Evolutionary conservation across 768 basidiomycete genomes (phyloP), one percentile per base, ranked within the genome.

Genomic region (Floccularia luteovirens): DNA sequence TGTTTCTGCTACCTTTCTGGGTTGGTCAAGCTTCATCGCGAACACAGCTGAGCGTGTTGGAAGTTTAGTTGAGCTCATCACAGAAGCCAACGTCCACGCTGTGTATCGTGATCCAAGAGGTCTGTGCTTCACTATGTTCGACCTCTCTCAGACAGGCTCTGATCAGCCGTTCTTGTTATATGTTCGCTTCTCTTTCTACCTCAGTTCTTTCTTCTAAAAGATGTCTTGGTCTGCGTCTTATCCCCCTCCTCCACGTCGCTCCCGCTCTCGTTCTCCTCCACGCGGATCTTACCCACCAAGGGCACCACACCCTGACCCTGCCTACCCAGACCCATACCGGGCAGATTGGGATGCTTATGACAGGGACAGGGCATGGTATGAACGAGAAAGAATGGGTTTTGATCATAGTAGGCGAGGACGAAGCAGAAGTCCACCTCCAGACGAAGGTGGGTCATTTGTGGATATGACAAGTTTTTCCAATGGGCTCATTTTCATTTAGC

Each of bases 41-140:
- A 78, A 72, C 75, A 77, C 62, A 57, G 56, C 54, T 58, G 59
- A 62, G 67, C 63, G 64, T 61, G 58, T 58, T 44, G 52, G 54
- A 57, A 55, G 55, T 50, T 66, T 51, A 52, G 64, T 64, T 66
- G 63, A 62, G 66, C 66, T 67, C 59, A 47, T 56, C 52, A 59
- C 51, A 48, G 53, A 46, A 57, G 61, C 60, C 68, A 64, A 64
- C 66, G 62, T 58, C 56, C 58, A 61, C 64, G 62, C 63, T 49
- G 54, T 62, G 62, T 69, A 69, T 67, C 71, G 72, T 67, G 72
- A 72, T 74, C 69, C 72, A 79, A 82, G 84, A 90, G 86, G 86
- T 90, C 86, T 85, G 86, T 90, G 75, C 80, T 80, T 79, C 79
- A 75, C 79, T 77, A 87, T 88, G 85, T 83, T 79, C 82, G 80